phyloP scores from a whole-genome alignment of 805 yeast genomes.

The Schwanniomyces yamadae region DNA sequence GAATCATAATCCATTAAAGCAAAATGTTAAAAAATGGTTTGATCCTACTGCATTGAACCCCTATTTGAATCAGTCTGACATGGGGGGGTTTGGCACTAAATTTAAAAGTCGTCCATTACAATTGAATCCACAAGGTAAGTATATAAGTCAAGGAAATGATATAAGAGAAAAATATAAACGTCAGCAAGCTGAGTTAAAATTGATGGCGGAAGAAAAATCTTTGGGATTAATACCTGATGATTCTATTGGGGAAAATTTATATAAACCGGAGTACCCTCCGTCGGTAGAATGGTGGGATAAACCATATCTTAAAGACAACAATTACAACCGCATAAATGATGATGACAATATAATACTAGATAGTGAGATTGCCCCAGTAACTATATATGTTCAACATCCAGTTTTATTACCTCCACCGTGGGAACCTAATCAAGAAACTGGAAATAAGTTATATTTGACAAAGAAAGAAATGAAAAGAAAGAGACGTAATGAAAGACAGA shows the following conservation, averaged over 20 bases:
- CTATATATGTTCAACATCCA: constrained; percentile 82
- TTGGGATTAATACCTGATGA: constrained; percentile 53
- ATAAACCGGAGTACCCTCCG: constrained; percentile 54
- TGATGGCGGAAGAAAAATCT: constrained; percentile 27
- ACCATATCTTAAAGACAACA: constrained; percentile 45
- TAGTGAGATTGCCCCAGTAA: constrained; percentile 49
- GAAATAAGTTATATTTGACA: constrained; percentile 60
- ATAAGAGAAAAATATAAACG: constrained; percentile 41
- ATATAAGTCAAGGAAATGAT: constrained; percentile 52
- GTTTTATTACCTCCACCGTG: constrained; percentile 60
- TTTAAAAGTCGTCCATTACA: constrained; percentile 38
- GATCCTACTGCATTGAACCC: constrained; percentile 39
- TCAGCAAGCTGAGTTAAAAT: constrained; percentile 21
- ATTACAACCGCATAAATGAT: constrained; percentile 35
- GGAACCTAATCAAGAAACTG: constrained; percentile 44
- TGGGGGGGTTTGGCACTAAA: constrained; percentile 4
- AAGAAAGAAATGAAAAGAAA: constrained; percentile 73
- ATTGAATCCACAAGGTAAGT: constrained; percentile 66
- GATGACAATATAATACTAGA: constrained; percentile 27
- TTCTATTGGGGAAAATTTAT: constrained; percentile 55
- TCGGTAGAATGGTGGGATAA: constrained; percentile 88
- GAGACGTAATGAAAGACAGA: constrained; percentile 67
- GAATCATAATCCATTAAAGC: constrained; percentile 30
- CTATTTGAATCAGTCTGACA: constrained; percentile 28
- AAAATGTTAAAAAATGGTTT: constrained; percentile 24